Evolutionary conservation across 108 stramenopile species (phyloP), one percentile per base, ranked within the genome.

Genomic region (Cyclotella sp.): DNA sequence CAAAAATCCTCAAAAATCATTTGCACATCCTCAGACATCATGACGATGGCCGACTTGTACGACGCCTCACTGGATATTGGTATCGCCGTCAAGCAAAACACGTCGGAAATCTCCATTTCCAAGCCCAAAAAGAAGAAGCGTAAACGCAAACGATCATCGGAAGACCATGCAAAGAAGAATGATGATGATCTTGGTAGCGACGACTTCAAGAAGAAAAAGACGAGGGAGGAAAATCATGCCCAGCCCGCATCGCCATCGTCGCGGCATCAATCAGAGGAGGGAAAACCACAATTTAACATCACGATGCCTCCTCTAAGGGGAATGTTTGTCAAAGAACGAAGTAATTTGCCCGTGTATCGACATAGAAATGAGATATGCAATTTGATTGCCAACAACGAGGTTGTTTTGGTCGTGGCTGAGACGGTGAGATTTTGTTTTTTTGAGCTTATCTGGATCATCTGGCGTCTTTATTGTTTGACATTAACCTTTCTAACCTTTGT

Each of bases 351-450:
- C 0, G 93, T 95, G 28, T 92, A 89, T 78, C 69, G 79, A 68
- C 81, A 83, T 62, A 75, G 87, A 47, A 39, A 67, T 18, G 80
- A 91, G 55, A 78, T 95, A 30, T 78, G 82, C 30, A 34, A 84
- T 51, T 57, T 76, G 42, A 65, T 92, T 9, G 34, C 45, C 8
- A 69, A 87, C 4, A 82, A 90, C 53, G 84, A 90, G 57, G 89
- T 91, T 26, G 68, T 91, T 26, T 66, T 95, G 42, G 84, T 93
- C 6, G 82, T 90, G 15, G 90, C 92, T 15, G 90, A 91, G 72
- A 95, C 94, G 0, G 78, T 79, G 52, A 75, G 75, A 14, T 24
- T 6, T 9, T 14, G 15, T 19, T 2, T 8, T 64, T 46, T 39
- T 34, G 3, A 39, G 58, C 44, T n/a, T n/a, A n/a, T n/a, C n/a